A percentile compares a stretch with the other conserved stretches of the same genome.
Evolutionary conservation across 345 rosid species (phyloP).

Genomic region (Pistacia atlantica): DNA sequence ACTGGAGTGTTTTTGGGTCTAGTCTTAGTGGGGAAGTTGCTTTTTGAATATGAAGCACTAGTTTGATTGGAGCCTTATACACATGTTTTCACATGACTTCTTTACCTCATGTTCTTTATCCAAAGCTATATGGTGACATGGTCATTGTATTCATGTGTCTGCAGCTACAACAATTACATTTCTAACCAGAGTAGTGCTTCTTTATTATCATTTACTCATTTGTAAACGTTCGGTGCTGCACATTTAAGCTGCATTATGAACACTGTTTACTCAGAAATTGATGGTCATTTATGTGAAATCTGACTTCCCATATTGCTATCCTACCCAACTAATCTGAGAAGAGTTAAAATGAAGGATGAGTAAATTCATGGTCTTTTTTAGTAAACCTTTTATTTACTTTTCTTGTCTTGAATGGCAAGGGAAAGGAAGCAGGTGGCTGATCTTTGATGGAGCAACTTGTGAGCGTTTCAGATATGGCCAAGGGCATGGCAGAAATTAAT

Average conservation of each 20-base stretch:
- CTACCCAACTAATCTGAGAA: not conserved
- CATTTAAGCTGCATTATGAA: not conserved
- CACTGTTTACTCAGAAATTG: slow-evolving; percentile 6
- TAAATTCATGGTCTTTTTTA: slow-evolving; percentile 2
- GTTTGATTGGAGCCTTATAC: slow-evolving; percentile 26
- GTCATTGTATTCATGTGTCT: slow-evolving; percentile 51
- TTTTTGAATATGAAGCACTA: slow-evolving; percentile 13
- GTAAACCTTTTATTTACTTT: slow-evolving; percentile 15
- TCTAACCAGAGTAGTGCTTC: slow-evolving; percentile 27
- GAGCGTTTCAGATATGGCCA: slow-evolving; percentile 19
- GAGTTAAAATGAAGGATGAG: not conserved
- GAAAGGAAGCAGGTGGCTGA: not conserved
- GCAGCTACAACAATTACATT: slow-evolving; percentile 38
- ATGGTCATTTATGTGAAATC: slow-evolving; percentile 1
- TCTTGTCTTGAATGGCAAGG: slow-evolving; percentile 30
- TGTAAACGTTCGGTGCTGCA: slow-evolving; percentile 26
- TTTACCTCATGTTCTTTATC: slow-evolving; percentile 48
- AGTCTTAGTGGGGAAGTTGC: slow-evolving; percentile 34
- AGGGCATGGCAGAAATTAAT: too few species aligned
- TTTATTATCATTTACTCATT: slow-evolving; percentile 15
- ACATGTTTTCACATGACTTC: slow-evolving; percentile 36
- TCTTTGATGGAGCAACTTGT: slow-evolving; percentile 23
- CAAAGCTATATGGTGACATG: slow-evolving; percentile 21
- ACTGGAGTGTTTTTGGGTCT: slow-evolving; percentile 24
- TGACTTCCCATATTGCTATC: not conserved